phyloP scores from a whole-genome alignment of 768 basidiomycete genomes.

The Boletus tylopilopsis region DNA sequence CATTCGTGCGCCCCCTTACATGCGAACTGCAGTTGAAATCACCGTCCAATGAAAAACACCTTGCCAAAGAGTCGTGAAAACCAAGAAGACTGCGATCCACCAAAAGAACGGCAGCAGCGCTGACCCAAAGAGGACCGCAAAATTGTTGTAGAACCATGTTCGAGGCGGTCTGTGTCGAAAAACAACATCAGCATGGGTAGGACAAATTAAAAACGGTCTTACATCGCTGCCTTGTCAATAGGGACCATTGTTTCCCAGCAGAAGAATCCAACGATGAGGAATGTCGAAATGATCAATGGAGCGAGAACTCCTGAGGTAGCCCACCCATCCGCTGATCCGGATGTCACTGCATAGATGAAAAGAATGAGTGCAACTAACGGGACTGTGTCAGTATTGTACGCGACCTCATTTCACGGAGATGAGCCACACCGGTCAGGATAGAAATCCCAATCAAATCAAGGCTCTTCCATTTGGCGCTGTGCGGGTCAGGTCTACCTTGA shows the following conservation, averaged over 20 bases:
- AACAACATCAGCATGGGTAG: neutral
- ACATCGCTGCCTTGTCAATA: conserved; percentile 41
- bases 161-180: conserved; percentile 34
- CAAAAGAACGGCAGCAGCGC: conserved; percentile 40
- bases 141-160: conserved; percentile 41
- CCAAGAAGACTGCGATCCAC: conserved; percentile 35
- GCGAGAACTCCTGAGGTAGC: conserved; percentile 39
- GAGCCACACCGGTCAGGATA: conserved; percentile 33
- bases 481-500: neutral
- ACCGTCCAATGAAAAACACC: conserved; percentile 38
- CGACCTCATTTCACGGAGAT: neutral
- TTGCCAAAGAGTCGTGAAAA: conserved; percentile 40
- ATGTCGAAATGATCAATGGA: conserved; percentile 43
- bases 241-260: conserved; percentile 45
- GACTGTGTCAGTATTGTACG: neutral
- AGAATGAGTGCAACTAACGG: conserved; percentile 33
- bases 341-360: conserved; percentile 42
- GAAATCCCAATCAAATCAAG: conserved; percentile 40
- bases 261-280: conserved; percentile 43
- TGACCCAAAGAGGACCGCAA: conserved; percentile 34
- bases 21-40: conserved; percentile 37
- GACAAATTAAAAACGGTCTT: conserved; percentile 11
- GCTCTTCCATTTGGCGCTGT: conserved; percentile 22
- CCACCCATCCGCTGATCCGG: conserved; percentile 51
- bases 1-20: conserved; percentile 27